Conservation (phyloP, 73 alveolate genomes). For the Blepharisma stoltei region DNA sequence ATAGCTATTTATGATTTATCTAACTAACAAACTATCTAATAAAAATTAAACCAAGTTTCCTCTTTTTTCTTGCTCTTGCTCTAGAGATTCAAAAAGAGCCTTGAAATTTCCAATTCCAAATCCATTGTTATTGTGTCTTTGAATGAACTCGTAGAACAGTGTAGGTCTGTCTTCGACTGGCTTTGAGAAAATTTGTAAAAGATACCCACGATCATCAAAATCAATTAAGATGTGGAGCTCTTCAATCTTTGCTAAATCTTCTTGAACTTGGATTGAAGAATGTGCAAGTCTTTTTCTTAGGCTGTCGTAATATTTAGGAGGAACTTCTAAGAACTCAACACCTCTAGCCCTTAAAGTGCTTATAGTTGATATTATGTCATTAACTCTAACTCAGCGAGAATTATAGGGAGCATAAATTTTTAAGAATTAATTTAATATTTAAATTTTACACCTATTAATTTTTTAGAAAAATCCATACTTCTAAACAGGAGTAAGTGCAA, state of each 20-base stretch:
- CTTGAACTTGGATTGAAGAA: constrained; percentile 46
- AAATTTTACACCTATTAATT: too few relatives aligned
- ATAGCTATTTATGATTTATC: too few relatives aligned
- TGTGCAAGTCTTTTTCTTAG: constrained; percentile 50
- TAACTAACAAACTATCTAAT: too few relatives aligned
- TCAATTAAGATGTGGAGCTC: constrained; percentile 53
- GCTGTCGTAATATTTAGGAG: constrained; percentile 80
- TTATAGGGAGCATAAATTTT: too few relatives aligned
- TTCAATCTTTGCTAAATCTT: constrained; percentile 54
- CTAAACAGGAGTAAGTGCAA: too few relatives aligned
- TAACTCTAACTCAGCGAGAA: too few relatives aligned
- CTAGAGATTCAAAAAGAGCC: constrained; percentile 63
- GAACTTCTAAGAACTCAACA: constrained; percentile 76
- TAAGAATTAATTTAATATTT: too few relatives aligned
- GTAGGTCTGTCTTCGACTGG: constrained; percentile 85
- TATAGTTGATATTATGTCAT: constrained; percentile 62
- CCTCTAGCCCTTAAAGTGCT: constrained; percentile 75
- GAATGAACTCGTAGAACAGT: constrained; percentile 70
- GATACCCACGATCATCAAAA: constrained; percentile 66
- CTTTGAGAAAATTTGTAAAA: constrained; percentile 65
- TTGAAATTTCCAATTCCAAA: constrained; percentile 80
- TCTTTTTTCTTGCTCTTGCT: constrained; percentile 61
- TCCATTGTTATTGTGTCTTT: constrained; percentile 61
- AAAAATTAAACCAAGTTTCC: constrained; percentile 46
- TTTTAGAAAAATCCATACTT: too few relatives aligned